Base-by-base conservation (phyloP, 2,329 filamentous ascomycete species). In the Fusarium albosuccineum region DNA sequence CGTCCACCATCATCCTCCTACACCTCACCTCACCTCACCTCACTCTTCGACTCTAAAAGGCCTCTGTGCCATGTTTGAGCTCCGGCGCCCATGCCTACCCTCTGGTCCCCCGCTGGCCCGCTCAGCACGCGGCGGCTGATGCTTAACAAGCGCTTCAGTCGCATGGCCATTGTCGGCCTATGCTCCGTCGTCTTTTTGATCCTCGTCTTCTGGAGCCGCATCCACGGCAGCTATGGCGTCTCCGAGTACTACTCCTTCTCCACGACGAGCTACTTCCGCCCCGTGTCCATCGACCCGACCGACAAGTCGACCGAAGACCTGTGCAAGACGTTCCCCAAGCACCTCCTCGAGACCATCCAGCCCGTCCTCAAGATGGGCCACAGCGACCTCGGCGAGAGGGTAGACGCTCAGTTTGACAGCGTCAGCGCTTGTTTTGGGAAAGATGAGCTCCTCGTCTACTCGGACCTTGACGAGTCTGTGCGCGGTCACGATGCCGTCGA, bases 351-450 rank as follows among this genome's bases (percentile, higher is more conserved):
- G 29, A 59, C 70, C 13, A 70, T 78, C 30, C 76, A 78, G 55
- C 76, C 76, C 17, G 75, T 78, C 36, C 64, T 78, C 41, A 78
- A 78, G 64, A 73, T 77, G 54, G 76, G 76, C 26, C 75, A 78
- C 30, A 73, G 75, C 58, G 76, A 75, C 48, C 64, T 64, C 26
- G 67, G 63, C 27, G 59, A 67, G 33, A 75, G 73, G 62, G 56
- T 77, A 6, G 71, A 76, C 29, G 80, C 83, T 4, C 85, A 87
- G 54, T 76, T 88, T 45, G 74, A 80, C 41, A 86, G 82, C 66
- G 82, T 85, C 34, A 86, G 86, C 45, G 82, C 83, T 17, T 87
- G 82, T 73, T 83, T 86, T 27, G 66, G 62, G 8, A 73, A 77
- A 4, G 71, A 66, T 41, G 76, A 79, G 14, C 73, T 85, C 14